phyloP scores from a whole-genome alignment of 2,329 filamentous ascomycete species.

The Delphinella strobiligena region DNA sequence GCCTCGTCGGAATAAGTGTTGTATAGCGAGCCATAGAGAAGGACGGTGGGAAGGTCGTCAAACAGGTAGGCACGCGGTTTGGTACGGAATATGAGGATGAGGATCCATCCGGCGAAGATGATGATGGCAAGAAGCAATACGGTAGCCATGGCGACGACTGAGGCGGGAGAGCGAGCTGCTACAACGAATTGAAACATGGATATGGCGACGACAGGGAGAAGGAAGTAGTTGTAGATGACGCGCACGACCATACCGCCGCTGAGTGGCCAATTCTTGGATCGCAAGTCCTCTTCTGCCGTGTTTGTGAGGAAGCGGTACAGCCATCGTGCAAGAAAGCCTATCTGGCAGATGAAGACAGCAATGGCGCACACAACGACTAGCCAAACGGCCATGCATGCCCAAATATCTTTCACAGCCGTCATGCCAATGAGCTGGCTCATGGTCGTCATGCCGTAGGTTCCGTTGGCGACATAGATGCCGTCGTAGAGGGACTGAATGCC shows the following conservation, averaged over 20 bases:
- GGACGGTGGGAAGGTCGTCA: conserved; percentile 79
- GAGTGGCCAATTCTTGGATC: conserved; percentile 86
- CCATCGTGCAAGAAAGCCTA: conserved; percentile 69
- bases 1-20: conserved; percentile 96
- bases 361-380: conserved; percentile 62
- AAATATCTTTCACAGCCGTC: conserved; percentile 63
- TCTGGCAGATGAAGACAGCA: conserved; percentile 58
- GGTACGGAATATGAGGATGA: conserved; percentile 67
- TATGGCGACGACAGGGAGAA: conserved; percentile 73
- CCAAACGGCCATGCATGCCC: conserved; percentile 91
- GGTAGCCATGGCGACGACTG: conserved; percentile 61
- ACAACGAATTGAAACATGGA: conserved; percentile 88
- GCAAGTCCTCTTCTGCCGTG: conserved; percentile 72
- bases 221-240: conserved; percentile 83
- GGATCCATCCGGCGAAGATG: conserved; percentile 63
- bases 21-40: conserved; percentile 86
- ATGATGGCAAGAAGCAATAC: conserved; percentile 63
- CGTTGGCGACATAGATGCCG: conserved; percentile 74
- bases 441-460: conserved; percentile 65
- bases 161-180: conserved; percentile 53
- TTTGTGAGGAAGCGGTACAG: conserved; percentile 58
- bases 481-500: conserved; percentile 60
- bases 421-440: conserved; percentile 77
- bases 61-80: conserved; percentile 79
- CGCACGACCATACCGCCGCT: conserved; percentile 48